Conservation (phyloP, 371 early-diverging fungal genomes). For the Rhizopus stolonifer region DNA sequence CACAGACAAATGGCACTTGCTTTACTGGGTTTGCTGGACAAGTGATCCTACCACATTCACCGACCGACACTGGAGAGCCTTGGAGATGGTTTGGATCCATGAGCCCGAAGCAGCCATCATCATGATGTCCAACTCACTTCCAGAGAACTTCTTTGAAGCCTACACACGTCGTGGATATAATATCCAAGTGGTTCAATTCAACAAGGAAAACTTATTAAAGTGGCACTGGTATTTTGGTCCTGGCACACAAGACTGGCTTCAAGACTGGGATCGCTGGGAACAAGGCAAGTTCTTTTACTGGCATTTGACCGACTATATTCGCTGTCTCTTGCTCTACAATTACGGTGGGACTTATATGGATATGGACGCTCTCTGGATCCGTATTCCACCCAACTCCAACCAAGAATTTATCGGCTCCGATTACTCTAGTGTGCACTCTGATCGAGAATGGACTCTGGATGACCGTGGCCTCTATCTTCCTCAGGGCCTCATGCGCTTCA, state of each 20-base stretch:
- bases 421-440: constrained; percentile 45
- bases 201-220: constrained; percentile 54
- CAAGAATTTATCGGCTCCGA: constrained; percentile 68
- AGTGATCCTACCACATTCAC: constrained; percentile 60
- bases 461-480: constrained; percentile 61
- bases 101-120: constrained; percentile 61
- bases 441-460: constrained; percentile 62
- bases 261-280: constrained; percentile 60
- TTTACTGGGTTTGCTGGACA: constrained; percentile 71
- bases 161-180: constrained; percentile 59
- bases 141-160: constrained; percentile 52
- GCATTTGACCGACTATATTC: constrained; percentile 64
- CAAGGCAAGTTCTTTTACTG: constrained; percentile 56
- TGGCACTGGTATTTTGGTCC: constrained; percentile 67
- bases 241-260: constrained; percentile 61
- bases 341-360: constrained; percentile 75
- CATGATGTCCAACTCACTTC: constrained; percentile 60
- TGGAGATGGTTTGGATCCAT: constrained; percentile 67
- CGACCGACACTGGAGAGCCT: constrained; percentile 63
- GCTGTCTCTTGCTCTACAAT: constrained; percentile 57
- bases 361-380: constrained; percentile 68
- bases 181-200: constrained; percentile 59
- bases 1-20: constrained; percentile 56
- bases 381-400: constrained; percentile 52
- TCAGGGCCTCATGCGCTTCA: constrained; percentile 66